Evolutionary conservation across 768 basidiomycete species (phyloP).

Genomic region (Stropharia rugosoannulata): DNA sequence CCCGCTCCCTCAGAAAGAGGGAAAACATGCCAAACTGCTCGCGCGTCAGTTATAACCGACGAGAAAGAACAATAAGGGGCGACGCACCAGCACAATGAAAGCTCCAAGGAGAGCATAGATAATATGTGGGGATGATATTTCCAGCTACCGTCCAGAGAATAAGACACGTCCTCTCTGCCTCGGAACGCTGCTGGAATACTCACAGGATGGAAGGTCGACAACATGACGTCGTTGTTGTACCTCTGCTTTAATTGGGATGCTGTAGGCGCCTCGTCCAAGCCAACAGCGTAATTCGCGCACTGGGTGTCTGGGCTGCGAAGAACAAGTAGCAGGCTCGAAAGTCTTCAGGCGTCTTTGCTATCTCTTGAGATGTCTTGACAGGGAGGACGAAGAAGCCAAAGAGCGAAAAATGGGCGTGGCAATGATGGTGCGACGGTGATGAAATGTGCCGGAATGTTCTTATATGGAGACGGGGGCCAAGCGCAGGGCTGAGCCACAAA

Average conservation of each 20-base stretch:
- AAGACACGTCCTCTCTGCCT: neutral
- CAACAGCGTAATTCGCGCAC: constrained; percentile 22
- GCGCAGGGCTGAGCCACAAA: neutral
- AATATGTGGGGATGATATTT: constrained; percentile 70
- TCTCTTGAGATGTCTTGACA: neutral
- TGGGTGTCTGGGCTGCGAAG: neutral
- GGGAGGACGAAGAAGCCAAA: neutral
- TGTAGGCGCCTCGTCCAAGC: constrained; percentile 7
- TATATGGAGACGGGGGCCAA: neutral
- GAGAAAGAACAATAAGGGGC: neutral
- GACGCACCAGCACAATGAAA: constrained; percentile 77
- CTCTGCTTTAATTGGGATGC: neutral
- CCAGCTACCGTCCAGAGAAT: constrained; percentile 38
- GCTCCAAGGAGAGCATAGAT: constrained; percentile 78
- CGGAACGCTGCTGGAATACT: constrained; percentile 16
- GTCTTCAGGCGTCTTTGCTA: too few relatives aligned
- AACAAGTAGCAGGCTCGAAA: neutral
- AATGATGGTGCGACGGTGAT: neutral
- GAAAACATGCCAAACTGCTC: constrained; percentile 93
- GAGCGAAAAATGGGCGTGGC: neutral
- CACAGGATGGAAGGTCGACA: constrained; percentile 43
- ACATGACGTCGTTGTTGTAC: constrained; percentile 33
- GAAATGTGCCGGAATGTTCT: constrained; percentile 4
- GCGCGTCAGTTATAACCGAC: neutral
- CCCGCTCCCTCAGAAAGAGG: constrained; percentile 85